Base-by-base conservation (phyloP, 192 early-diverging fungal species). In the Entomortierella beljakovae region DNA sequence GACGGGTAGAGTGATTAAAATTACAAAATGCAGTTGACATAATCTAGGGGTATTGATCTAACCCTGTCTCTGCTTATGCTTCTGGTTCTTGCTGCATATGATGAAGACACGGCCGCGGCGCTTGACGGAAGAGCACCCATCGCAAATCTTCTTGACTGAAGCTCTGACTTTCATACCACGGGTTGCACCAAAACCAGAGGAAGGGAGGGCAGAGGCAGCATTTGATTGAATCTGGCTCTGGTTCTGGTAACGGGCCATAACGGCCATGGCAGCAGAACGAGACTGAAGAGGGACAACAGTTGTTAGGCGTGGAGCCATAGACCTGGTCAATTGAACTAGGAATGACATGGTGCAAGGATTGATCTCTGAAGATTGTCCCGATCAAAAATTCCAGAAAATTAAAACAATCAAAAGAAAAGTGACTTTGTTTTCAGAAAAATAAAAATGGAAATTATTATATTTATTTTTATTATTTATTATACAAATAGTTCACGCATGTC, bases 11-110 rank as follows among this genome's bases (percentile, higher is more conserved):
- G n/a, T n/a, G n/a, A n/a, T n/a, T n/a, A n/a, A n/a, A n/a, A n/a
- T n/a, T n/a, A n/a, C n/a, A n/a, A n/a, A n/a, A n/a, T n/a, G n/a
- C n/a, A n/a, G n/a, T n/a, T n/a, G n/a, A n/a, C n/a, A n/a, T n/a
- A n/a, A n/a, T n/a, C n/a, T n/a, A n/a, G n/a, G n/a, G n/a, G n/a
- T n/a, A n/a, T n/a, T n/a, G n/a, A n/a, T 82, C 88, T 88, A 95
- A 55, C 88, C 90, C 81, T 97, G 97, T 72, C 92, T 87, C 81
- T 98, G 97, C 88, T 98, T 98, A 83, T 98, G 97, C 84, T 93
- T 95, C 59, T 92, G 90, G 76, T 97, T 94, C 81, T 94, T 92
- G 82, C 84, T 92, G 87, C 97, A 98, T 10, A 95, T 86, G 26
- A 98, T 94, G 74, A 93, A 91, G 29, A 98, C 82, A 46, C 88